Conservation (phyloP, 306 rosid genomes). For the Cucurbita moschata region DNA sequence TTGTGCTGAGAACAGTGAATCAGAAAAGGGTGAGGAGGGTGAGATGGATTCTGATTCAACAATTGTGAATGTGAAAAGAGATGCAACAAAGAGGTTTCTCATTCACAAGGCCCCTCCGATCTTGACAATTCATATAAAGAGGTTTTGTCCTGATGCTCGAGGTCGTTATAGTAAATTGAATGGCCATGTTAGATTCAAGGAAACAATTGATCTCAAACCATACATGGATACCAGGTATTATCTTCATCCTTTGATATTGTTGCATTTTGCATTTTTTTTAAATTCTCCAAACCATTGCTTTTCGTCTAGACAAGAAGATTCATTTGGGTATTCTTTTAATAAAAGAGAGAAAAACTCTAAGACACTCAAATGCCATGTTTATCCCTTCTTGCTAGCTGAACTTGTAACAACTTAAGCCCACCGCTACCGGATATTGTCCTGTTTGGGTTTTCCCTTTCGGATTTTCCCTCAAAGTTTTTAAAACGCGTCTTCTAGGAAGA, state of each 20-base stretch:
- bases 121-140: conserved; percentile 79
- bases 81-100: conserved; percentile 74
- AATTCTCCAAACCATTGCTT: neutral
- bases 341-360: neutral
- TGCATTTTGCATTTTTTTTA: neutral
- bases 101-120: conserved; percentile 66
- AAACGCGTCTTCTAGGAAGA: too few relatives aligned
- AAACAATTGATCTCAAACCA: conserved; percentile 65
- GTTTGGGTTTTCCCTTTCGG: too few relatives aligned
- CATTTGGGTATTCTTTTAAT: neutral
- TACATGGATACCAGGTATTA: conserved; percentile 76
- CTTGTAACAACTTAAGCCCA: too few relatives aligned
- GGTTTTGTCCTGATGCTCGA: conserved; percentile 88
- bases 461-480: too few relatives aligned
- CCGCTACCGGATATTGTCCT: too few relatives aligned
- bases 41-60: conserved; percentile 29
- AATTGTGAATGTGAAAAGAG: conserved; percentile 55
- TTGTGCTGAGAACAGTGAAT: conserved; percentile 12
- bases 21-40: conserved; percentile 22
- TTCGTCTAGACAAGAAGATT: neutral
- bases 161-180: conserved; percentile 87
- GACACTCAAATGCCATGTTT: too few relatives aligned
- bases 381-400: too few relatives aligned
- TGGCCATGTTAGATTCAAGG: conserved; percentile 68
- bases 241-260: neutral